phyloP scores from a whole-genome alignment of 805 yeast species.

The Hanseniaspora thailandica region DNA sequence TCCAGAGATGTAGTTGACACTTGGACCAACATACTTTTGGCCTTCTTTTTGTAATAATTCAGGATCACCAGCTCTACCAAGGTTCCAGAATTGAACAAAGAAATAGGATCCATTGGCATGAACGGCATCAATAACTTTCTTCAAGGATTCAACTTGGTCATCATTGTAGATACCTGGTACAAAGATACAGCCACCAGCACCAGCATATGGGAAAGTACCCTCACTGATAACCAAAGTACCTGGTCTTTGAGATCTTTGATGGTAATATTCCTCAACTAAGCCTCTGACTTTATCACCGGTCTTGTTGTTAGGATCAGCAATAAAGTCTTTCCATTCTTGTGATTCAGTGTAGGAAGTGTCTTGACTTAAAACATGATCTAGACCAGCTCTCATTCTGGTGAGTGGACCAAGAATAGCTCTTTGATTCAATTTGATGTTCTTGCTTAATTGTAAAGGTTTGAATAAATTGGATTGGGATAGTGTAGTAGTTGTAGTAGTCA shows the following conservation, averaged over 20 bases:
- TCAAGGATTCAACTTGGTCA: slow-evolving; percentile 41
- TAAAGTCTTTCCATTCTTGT: slow-evolving; percentile 44
- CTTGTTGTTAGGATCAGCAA: slow-evolving; percentile 37
- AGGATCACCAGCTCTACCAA: slow-evolving; percentile 35
- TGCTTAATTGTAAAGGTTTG: slow-evolving; percentile 36
- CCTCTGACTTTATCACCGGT: slow-evolving; percentile 32
- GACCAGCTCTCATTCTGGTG: slow-evolving; percentile 32
- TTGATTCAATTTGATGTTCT: slow-evolving; percentile 23
- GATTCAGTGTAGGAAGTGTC: slow-evolving; percentile 44
- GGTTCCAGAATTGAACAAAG: slow-evolving; percentile 42
- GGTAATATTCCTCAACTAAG: slow-evolving; percentile 40
- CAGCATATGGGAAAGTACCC: slow-evolving; percentile 26
- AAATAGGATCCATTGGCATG: slow-evolving; percentile 15
- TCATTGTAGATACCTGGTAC: slow-evolving; percentile 42
- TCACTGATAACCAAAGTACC: slow-evolving; percentile 50
- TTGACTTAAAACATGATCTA: slow-evolving; percentile 24
- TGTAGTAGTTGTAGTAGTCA: too few relatives aligned
- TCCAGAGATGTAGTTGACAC: slow-evolving; percentile 22
- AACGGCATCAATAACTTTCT: slow-evolving; percentile 29
- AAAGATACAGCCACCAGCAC: slow-evolving; percentile 19
- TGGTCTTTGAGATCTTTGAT: slow-evolving; percentile 40
- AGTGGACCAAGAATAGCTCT: slow-evolving; percentile 35
- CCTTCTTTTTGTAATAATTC: slow-evolving; percentile 29
- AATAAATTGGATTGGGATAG: slow-evolving; percentile 7
- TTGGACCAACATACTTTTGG: slow-evolving; percentile 31